Base-by-base conservation (phyloP, 2,329 filamentous ascomycete species). In the Leptographium lundbergii region DNA sequence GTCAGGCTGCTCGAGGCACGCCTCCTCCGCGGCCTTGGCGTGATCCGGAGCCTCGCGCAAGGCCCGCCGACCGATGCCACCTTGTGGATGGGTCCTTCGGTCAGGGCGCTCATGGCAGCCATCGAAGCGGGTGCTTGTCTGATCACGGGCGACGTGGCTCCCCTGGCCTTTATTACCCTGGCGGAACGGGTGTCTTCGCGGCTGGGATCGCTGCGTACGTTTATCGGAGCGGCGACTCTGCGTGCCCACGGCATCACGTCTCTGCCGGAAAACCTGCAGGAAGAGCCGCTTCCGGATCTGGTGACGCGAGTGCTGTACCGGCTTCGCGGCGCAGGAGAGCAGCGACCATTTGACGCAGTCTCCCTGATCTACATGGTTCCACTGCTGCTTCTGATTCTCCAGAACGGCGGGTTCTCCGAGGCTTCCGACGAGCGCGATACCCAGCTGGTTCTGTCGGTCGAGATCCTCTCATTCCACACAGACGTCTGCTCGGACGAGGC, bases 221-320 rank as follows among this genome's bases (percentile, higher is more conserved):
- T 96, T 66, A 84, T 97, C 61, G 94, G 92, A 61, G 81, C 94
- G 58, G 92, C 92, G 17, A 92, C 89, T 1, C 75, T 99, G 51
- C 84, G 94, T 65, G 85, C 89, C 3, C 81, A 91, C 61, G 87
- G 85, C 10, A 84, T 90, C 39, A 82, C 84, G 19, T 81, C 88
- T 11, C 73, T 99, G 4, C 80, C 89, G 0, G 79, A 86, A 13
- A 82, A 87, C 57, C 79, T 92, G 60, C 81, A 86, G 62, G 79
- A 88, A 63, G 94, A 97, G 68, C 82, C 87, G n/a, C 76, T 97
- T 10, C 89, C 90, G 59, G 84, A 87, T 60, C 81, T 97, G 14
- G 80, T 96, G 14, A 96, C 92, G 3, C 83, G 94, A 70, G 84
- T 97, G 1, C 76, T 99, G 6, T 97, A 97, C 71, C 86, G 92